Conservation (phyloP, 768 basidiomycete genomes). For the Collybia nuda region DNA sequence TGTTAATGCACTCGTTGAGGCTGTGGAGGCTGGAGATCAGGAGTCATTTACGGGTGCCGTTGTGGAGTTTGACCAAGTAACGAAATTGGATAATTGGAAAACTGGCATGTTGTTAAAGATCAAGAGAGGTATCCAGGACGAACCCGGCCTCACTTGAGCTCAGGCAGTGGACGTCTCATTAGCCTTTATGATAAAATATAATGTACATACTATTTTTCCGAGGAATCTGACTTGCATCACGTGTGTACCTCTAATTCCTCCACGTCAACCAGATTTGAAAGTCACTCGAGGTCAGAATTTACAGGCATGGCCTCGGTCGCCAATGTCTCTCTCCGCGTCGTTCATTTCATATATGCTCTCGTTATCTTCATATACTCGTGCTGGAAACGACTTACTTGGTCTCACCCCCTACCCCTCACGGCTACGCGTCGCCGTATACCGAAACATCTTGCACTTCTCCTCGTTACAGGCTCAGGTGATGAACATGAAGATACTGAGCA, state of each 20-base stretch:
- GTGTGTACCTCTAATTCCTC: neutral
- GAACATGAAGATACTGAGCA: slow-evolving; percentile 34
- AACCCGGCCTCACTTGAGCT: slow-evolving; percentile 33
- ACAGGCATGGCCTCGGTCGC: slow-evolving; percentile 45
- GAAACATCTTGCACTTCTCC: slow-evolving; percentile 63
- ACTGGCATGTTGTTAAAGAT: slow-evolving; percentile 87
- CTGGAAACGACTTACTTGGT: slow-evolving; percentile 33
- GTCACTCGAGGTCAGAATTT: slow-evolving; percentile 7
- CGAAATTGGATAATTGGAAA: slow-evolving; percentile 96
- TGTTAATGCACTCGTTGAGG: slow-evolving; percentile 72
- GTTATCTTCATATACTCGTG: slow-evolving; percentile 38
- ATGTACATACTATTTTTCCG: too few relatives aligned
- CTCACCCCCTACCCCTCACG: slow-evolving; percentile 45
- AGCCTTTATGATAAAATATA: too few relatives aligned
- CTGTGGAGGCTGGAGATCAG: slow-evolving; percentile 47
- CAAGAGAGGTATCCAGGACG: slow-evolving; percentile 73
- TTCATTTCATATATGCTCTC: slow-evolving; percentile 60
- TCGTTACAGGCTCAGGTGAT: slow-evolving; percentile 46
- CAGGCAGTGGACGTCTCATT: too few relatives aligned
- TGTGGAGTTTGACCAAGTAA: slow-evolving; percentile 90
- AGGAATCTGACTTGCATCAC: slow-evolving; percentile 7
- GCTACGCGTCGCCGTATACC: slow-evolving; percentile 60
- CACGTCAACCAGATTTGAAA: neutral
- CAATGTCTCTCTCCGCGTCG: slow-evolving; percentile 44
- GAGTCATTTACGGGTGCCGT: slow-evolving; percentile 81